phyloP scores from a whole-genome alignment of 2,329 filamentous ascomycete species.

The Claviceps sp. region DNA sequence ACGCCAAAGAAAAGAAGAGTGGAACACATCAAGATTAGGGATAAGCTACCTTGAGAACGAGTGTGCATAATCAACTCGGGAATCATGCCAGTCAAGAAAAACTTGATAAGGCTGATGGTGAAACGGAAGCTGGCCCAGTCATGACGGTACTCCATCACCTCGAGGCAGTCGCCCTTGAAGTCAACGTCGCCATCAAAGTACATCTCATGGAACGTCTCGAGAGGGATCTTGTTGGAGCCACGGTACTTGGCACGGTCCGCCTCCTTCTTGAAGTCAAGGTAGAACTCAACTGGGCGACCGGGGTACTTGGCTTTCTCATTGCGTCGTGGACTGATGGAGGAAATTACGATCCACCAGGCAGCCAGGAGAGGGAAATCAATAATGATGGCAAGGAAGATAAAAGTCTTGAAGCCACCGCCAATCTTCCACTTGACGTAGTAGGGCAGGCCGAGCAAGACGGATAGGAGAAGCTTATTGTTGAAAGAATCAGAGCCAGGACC shows the following conservation, averaged over 20 bases:
- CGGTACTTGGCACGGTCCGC: conserved; percentile 52
- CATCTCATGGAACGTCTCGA: conserved; percentile 95
- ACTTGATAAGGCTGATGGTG: conserved; percentile 73
- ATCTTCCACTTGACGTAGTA: conserved; percentile 74
- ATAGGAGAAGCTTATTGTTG: conserved; percentile 67
- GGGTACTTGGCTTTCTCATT: conserved; percentile 86
- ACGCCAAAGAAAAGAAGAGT: not conserved
- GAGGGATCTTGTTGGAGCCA: conserved; percentile 68
- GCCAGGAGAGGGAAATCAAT: conserved; percentile 67
- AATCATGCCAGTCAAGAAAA: conserved; percentile 76
- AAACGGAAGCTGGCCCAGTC: conserved; percentile 96
- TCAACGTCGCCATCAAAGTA: conserved; percentile 93
- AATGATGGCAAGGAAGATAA: conserved; percentile 77
- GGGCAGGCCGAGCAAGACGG: conserved; percentile 57
- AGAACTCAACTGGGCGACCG: conserved; percentile 79
- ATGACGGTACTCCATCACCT: conserved; percentile 84
- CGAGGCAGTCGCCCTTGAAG: conserved; percentile 85
- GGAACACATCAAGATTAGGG: not conserved
- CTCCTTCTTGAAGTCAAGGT: conserved; percentile 68
- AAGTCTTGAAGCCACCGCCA: conserved; percentile 73
- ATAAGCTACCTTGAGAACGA: conserved; percentile 53
- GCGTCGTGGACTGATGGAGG: conserved; percentile 71
- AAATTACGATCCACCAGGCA: conserved; percentile 70
- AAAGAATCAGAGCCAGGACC: conserved; percentile 73
- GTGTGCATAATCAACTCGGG: conserved; percentile 89